Conservation (phyloP, 306 rosid genomes). For the Cucumis cinereus region DNA sequence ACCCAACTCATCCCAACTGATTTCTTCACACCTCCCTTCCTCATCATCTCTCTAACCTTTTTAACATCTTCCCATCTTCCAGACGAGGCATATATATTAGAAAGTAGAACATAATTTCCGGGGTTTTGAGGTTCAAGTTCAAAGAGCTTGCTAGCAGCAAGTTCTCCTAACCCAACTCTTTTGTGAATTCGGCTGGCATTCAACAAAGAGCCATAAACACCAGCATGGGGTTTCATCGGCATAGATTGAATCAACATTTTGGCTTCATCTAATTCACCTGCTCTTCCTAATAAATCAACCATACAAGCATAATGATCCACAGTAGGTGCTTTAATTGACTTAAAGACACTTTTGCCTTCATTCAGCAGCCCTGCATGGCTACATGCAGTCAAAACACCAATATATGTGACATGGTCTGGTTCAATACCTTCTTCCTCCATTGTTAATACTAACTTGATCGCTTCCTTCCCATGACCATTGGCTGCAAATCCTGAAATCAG, state of each 20-base stretch:
- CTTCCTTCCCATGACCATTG: constrained; percentile 48
- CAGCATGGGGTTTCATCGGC: constrained; percentile 57
- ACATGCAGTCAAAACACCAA: constrained; percentile 45
- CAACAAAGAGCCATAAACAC: constrained; percentile 55
- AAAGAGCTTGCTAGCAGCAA: constrained; percentile 44
- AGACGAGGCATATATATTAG: constrained; percentile 48
- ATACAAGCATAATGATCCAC: constrained; percentile 61
- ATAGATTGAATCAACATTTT: constrained; percentile 31
- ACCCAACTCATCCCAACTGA: constrained; percentile 51
- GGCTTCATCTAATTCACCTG: constrained; percentile 54
- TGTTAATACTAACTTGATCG: constrained; percentile 29
- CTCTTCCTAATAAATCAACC: constrained; percentile 55
- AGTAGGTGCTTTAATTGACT: constrained; percentile 41
- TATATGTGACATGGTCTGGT: constrained; percentile 47
- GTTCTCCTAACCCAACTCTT: constrained; percentile 41
- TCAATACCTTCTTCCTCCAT: constrained; percentile 43
- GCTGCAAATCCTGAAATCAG: constrained; percentile 54
- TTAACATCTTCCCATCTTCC: constrained; percentile 60
- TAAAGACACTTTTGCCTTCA: constrained; percentile 41
- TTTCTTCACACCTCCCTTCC: constrained; percentile 33
- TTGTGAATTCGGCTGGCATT: constrained; percentile 50
- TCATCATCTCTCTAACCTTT: constrained; percentile 44
- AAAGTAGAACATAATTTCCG: constrained; percentile 47
- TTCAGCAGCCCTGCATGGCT: constrained; percentile 50
- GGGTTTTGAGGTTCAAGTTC: constrained; percentile 49